A percentile compares a stretch with the other conserved stretches of the same genome.
These are phyloP conservation scores for Asterella californica DNA, from an alignment of 225 moss, liverwort and hornwort species.

Conservation along the genomic window DNA sequence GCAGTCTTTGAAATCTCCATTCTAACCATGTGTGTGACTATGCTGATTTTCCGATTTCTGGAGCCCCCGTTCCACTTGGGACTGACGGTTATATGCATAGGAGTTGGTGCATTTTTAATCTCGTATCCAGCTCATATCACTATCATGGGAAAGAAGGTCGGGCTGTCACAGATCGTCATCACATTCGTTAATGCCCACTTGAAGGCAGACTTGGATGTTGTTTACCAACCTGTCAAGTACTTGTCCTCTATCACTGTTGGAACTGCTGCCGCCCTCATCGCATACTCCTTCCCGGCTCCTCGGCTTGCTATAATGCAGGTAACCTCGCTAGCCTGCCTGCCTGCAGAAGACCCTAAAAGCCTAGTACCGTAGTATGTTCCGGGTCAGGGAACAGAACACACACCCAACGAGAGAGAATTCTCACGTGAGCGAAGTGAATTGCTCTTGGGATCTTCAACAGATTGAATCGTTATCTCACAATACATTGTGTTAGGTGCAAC, in stretches of 20 bases:
- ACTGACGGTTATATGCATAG: slow-evolving; percentile 27
- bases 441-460: not conserved
- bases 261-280: slow-evolving; percentile 29
- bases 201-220: slow-evolving; percentile 22
- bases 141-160: slow-evolving; percentile 42
- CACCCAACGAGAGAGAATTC: not conserved
- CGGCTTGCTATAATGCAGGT: slow-evolving; percentile 37
- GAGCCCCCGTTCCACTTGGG: slow-evolving; percentile 20
- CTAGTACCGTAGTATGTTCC: too few species aligned
- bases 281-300: slow-evolving; percentile 33
- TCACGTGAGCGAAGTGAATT: not conserved
- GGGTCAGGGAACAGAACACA: too few species aligned
- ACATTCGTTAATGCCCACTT: slow-evolving; percentile 36
- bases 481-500: slow-evolving; percentile 24
- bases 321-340: not conserved
- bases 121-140: slow-evolving; percentile 19
- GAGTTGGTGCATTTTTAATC: slow-evolving; percentile 28
- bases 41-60: slow-evolving; percentile 28
- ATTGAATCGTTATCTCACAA: not conserved
- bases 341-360: not conserved
- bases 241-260: slow-evolving; percentile 32
- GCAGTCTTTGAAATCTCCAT: slow-evolving; percentile 29
- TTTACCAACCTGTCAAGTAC: slow-evolving; percentile 28
- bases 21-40: slow-evolving; percentile 26
- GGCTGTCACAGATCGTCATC: slow-evolving; percentile 43